Conservation (phyloP, 805 yeast genomes). For the Yarrowia divulgata region DNA sequence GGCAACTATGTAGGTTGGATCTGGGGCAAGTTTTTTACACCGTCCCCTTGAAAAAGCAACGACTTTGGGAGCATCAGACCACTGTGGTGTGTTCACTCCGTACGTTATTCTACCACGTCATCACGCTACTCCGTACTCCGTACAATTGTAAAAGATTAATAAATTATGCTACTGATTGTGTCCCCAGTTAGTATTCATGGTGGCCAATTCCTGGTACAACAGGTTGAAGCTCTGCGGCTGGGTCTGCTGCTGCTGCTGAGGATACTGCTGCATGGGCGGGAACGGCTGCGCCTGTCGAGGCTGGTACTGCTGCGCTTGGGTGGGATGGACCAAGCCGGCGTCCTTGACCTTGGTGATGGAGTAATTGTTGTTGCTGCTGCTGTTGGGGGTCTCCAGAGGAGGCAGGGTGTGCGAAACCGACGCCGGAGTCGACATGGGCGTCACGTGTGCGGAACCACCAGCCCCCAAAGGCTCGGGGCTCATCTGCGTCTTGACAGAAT, state of each 20-base stretch:
- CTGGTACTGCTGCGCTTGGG: slow-evolving; percentile 33
- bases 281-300: slow-evolving; percentile 2
- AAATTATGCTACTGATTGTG: slow-evolving; percentile 39
- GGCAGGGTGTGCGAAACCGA: slow-evolving; percentile 16
- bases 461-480: slow-evolving; percentile 9
- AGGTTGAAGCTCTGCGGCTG: slow-evolving; percentile 46
- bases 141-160: no score
- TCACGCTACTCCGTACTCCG: no score
- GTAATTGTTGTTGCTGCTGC: slow-evolving; percentile 5
- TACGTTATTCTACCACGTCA: no score
- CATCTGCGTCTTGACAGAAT: slow-evolving; percentile 44
- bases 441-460: neutral
- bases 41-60: no score
- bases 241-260: slow-evolving; percentile 50
- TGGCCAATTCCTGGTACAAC: slow-evolving; percentile 38
- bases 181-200: slow-evolving; percentile 35
- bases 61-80: no score
- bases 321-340: slow-evolving; percentile 9
- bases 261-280: slow-evolving; percentile 56
- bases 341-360: slow-evolving; percentile 39
- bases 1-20: no score
- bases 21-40: no score
- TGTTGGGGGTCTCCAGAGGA: slow-evolving; percentile 29
- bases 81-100: no score
- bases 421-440: slow-evolving; percentile 33